These are phyloP conservation scores for Aspergillus viridinutans DNA, from an alignment of 2,329 filamentous ascomycete species.

Conservation along the genomic window DNA sequence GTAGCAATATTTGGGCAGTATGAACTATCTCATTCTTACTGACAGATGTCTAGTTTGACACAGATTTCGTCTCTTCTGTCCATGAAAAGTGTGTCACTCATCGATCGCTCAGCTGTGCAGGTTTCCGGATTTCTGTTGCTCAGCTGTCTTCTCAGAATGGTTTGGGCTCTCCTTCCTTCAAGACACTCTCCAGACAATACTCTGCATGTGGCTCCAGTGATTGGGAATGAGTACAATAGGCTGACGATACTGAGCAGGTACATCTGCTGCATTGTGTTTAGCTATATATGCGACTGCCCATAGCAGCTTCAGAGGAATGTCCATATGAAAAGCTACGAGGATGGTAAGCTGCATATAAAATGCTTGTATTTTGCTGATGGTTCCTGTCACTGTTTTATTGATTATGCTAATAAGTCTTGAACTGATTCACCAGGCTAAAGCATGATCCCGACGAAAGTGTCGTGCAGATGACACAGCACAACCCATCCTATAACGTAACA, in stretches of 20 bases:
- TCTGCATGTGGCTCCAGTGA: background rate
- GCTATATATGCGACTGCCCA: background rate
- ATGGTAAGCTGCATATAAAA: background rate
- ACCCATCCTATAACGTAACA: background rate
- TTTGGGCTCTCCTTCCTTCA: background rate
- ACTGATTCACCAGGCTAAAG: no score
- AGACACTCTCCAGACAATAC: background rate
- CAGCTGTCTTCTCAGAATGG: background rate
- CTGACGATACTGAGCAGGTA: no score
- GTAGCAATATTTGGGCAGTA: no score
- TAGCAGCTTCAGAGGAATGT: background rate
- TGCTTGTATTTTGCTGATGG: background rate
- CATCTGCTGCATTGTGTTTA: background rate
- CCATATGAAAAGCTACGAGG: background rate
- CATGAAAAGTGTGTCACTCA: background rate
- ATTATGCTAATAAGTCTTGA: background rate
- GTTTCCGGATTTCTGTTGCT: no score
- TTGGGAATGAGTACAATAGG: background rate
- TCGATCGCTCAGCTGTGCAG: background rate
- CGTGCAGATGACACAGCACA: background rate
- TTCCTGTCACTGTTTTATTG: background rate
- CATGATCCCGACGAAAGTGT: no score
- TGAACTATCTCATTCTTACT: no score
- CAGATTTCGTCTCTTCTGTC: background rate
- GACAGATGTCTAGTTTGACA: background rate